A percentile compares a stretch with the other conserved stretches of the same genome.
phyloP scores from a whole-genome alignment of 2,329 filamentous ascomycete species.

The Nothophoma quercina region DNA sequence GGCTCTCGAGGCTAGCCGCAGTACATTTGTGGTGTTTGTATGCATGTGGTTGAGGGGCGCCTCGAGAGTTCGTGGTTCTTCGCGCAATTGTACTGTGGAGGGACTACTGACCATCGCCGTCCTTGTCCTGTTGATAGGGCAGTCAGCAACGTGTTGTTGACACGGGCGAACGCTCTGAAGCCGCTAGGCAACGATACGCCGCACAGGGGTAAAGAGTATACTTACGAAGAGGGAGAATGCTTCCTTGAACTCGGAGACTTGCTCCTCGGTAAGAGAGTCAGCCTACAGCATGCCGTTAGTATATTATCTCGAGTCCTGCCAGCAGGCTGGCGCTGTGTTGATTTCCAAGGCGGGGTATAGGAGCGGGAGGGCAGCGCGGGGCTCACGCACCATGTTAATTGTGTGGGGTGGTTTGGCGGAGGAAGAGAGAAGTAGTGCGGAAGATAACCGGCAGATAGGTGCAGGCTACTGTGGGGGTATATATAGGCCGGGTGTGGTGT shows the following conservation, averaged over 20 bases:
- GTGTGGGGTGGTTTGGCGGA: conserved; percentile 16
- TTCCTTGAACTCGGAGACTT: conserved; percentile 99
- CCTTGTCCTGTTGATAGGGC: conserved; percentile 59
- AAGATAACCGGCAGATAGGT: conserved; percentile 15
- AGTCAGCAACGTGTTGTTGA: conserved; percentile 35
- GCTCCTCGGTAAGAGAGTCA: conserved; percentile 98
- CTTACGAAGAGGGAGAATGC: conserved; percentile 99
- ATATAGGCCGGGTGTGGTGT: conserved; percentile 26
- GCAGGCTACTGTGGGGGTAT: conserved; percentile 20
- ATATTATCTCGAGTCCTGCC: conserved; percentile 1
- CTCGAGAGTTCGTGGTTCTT: not conserved
- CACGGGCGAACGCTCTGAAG: conserved; percentile 15
- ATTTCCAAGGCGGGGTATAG: conserved; percentile 49
- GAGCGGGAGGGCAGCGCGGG: conserved; percentile 32
- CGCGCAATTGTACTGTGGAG: conserved; percentile 1
- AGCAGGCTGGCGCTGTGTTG: conserved; percentile 35
- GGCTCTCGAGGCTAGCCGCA: conserved; percentile 1
- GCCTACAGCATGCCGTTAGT: conserved; percentile 66
- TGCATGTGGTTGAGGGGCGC: conserved; percentile 8
- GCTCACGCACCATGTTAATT: conserved; percentile 49
- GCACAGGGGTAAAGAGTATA: conserved; percentile 38
- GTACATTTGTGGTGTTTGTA: conserved; percentile 6
- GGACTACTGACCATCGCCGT: conserved; percentile 61
- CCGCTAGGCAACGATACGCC: conserved; percentile 35
- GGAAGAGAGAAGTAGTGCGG: conserved; percentile 1